These are phyloP conservation scores for Fusarium sp. DNA, from an alignment of 2,329 filamentous ascomycete genomes.

Conservation along the genomic window DNA sequence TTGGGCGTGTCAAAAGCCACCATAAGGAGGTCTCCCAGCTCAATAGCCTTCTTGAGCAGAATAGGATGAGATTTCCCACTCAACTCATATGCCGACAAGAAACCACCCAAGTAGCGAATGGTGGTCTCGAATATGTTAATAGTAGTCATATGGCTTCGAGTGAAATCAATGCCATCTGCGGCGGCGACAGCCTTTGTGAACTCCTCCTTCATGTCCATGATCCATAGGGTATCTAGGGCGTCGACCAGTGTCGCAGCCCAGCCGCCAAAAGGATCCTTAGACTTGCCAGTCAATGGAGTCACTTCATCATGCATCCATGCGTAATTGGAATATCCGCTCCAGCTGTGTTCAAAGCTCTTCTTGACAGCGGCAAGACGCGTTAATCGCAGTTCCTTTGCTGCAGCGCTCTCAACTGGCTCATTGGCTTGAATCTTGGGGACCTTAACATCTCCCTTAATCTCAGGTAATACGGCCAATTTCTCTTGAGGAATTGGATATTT, in stretches of 20 bases:
- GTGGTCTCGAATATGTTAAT: conserved; percentile 76
- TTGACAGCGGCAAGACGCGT: conserved; percentile 58
- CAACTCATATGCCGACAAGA: conserved; percentile 73
- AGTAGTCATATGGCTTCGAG: conserved; percentile 55
- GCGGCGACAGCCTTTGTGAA: conserved; percentile 70
- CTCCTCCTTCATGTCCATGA: conserved; percentile 72
- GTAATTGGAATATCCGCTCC: conserved; percentile 68
- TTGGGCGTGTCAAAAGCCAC: conserved; percentile 74
- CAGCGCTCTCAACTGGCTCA: conserved; percentile 47
- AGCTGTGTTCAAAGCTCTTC: conserved; percentile 65
- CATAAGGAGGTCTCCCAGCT: conserved; percentile 71
- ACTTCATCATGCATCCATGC: conserved; percentile 74
- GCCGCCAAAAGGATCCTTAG: conserved; percentile 68
- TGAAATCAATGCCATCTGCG: conserved; percentile 68
- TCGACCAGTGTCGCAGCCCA: conserved; percentile 75
- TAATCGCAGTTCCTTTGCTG: conserved; percentile 48
- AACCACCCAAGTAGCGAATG: conserved; percentile 74
- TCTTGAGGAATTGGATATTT: conserved; percentile 42
- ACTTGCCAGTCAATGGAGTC: conserved; percentile 62
- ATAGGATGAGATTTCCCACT: conserved; percentile 59
- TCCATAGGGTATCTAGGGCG: conserved; percentile 74
- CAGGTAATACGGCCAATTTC: conserved; percentile 49
- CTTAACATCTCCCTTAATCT: conserved; percentile 39
- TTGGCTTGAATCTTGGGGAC: conserved; percentile 48
- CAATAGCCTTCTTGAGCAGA: conserved; percentile 69